phyloP scores from a whole-genome alignment of 805 yeast species.

The Lachancea quebecensis region DNA sequence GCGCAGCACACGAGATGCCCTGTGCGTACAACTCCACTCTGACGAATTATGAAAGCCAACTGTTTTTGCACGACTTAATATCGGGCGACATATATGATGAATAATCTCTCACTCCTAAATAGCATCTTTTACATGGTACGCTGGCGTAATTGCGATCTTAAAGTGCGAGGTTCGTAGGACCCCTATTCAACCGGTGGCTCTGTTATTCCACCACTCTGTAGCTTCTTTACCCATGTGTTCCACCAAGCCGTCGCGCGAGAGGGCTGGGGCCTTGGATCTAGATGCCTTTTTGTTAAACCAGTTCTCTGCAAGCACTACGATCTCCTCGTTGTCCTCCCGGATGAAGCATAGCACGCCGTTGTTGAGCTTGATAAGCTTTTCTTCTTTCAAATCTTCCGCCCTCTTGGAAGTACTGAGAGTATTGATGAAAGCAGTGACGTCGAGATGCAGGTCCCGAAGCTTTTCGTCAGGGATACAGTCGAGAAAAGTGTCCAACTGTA shows the following conservation, averaged over 20 bases:
- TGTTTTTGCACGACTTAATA: conserved; percentile 16
- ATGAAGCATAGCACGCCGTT: conserved; percentile 30
- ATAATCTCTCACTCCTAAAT: not conserved
- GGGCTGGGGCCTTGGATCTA: not conserved
- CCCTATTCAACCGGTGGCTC: not conserved
- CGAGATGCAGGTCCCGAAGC: conserved; percentile 22
- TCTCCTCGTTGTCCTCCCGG: conserved; percentile 13
- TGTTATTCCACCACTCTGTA: conserved; percentile 20
- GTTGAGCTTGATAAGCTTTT: conserved; percentile 25
- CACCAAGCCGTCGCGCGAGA: conserved; percentile 10
- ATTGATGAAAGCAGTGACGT: conserved; percentile 15
- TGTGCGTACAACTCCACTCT: not conserved
- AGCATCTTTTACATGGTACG: not conserved
- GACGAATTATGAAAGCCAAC: conserved; percentile 5
- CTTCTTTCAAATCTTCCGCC: conserved; percentile 16
- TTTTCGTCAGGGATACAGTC: conserved; percentile 18
- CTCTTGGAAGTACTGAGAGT: conserved; percentile 16
- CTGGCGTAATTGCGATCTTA: not conserved
- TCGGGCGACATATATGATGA: conserved; percentile 19
- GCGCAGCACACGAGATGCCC: not conserved
- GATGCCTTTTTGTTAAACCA: conserved; percentile 21
- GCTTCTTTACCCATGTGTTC: conserved; percentile 21
- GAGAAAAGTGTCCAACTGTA: conserved; percentile 17
- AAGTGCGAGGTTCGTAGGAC: not conserved
- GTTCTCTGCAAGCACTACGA: conserved; percentile 22